Evolutionary conservation across 2,329 filamentous ascomycete species (phyloP), one percentile per base, ranked within the genome.

Genomic region (Byssothecium circinans): DNA sequence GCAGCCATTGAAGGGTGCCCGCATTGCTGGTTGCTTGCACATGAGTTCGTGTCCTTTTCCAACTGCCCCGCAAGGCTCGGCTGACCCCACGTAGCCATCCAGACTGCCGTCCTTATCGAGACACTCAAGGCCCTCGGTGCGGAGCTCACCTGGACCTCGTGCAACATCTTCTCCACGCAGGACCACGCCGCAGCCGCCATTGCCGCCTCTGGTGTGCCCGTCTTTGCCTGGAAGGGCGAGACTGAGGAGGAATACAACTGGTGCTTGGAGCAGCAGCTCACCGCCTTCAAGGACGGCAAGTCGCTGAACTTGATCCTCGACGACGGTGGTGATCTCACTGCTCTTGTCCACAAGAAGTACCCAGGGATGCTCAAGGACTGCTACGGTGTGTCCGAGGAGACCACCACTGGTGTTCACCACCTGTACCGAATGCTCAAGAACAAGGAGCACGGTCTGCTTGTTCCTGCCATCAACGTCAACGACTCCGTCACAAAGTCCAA

Each of bases 401-500:
- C 92, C 75, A 99, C 92, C 77, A 99, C 92, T 44, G 92, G 92
- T 84, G 92, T 99, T 70, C 94, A 97, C 88, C 92, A 97, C 83
- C 84, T 99, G 54, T 99, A 97, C 88, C 85, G 86, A 74, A 96
- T 96, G 91, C 80, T 97, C 75, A 96, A 78, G 75, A 72, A 75
- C 71, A 83, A 84, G 74, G 82, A 85, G 76, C 61, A 72, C 58
- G 73, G 73, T 49, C 90, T 97, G 60, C 87, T 96, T 56, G 89
- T 96, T 62, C 94, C 94, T 63, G 83, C 92, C 77, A 73, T 97
- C 86, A 99, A 99, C 78, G 92, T 99, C 83, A 97, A 99, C 82
- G 92, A 99, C 86, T 91, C 88, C 51, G 92, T 99, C 74, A 99
- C 94, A 78, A 99, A 97, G 87, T 96, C 91, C 80, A 99, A 99